A percentile compares a stretch with the other conserved stretches of the same genome.
These are phyloP conservation scores for Actinomucor elegans DNA, from an alignment of 371 early-diverging fungal species.

Conservation along the genomic window DNA sequence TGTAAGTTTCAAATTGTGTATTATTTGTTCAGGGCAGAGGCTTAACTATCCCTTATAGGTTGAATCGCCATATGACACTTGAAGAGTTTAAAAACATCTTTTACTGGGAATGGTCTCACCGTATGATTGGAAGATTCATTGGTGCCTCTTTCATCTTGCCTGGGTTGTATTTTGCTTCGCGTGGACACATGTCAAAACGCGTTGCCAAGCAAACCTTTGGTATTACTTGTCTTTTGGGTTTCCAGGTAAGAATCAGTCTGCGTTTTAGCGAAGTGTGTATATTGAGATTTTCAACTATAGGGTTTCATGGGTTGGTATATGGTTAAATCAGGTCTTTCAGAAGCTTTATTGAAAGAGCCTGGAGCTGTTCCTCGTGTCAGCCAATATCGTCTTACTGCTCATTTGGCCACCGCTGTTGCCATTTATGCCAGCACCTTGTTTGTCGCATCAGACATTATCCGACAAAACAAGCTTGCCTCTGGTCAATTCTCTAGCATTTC, in stretches of 20 bases:
- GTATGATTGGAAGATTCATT: slow-evolving; percentile 91
- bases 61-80: slow-evolving; percentile 87
- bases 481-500: slow-evolving; percentile 41
- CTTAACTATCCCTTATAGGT: slow-evolving; percentile 44
- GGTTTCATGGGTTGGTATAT: slow-evolving; percentile 98
- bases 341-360: slow-evolving; percentile 76
- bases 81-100: slow-evolving; percentile 95
- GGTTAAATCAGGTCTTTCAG: slow-evolving; percentile 90
- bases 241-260: slow-evolving; percentile 58
- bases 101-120: slow-evolving; percentile 96
- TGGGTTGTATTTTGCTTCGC: slow-evolving; percentile 80
- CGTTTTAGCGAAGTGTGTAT: background rate
- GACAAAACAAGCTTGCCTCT: slow-evolving; percentile 60
- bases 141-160: slow-evolving; percentile 89
- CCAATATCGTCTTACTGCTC: slow-evolving; percentile 92
- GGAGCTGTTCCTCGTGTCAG: slow-evolving; percentile 90
- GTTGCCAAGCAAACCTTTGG: slow-evolving; percentile 71
- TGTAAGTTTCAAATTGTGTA: slow-evolving; percentile 47
- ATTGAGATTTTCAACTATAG: slow-evolving; percentile 25
- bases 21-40: no score
- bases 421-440: slow-evolving; percentile 80
- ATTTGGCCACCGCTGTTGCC: slow-evolving; percentile 87
- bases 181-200: slow-evolving; percentile 72
- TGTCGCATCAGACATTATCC: slow-evolving; percentile 77
- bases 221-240: slow-evolving; percentile 78